Base-by-base conservation (phyloP, 1,284 basidiomycete species). In the Mrakiaceae sp. region DNA sequence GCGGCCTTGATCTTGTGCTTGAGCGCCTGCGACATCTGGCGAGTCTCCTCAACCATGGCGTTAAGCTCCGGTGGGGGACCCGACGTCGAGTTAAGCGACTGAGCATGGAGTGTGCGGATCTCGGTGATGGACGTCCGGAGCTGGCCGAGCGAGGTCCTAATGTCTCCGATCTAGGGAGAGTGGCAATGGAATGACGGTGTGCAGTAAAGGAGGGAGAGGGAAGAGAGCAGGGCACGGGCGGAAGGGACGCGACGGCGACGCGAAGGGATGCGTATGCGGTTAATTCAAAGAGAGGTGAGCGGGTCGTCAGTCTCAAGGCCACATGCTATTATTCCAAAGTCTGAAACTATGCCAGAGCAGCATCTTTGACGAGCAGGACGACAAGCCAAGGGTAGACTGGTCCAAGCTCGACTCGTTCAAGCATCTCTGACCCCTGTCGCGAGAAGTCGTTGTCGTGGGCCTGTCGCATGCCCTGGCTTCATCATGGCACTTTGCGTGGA, bases 1-100 rank as follows among this genome's bases (percentile, higher is more conserved):
- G 93, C 75, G 3, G 82, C 81, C 76, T 93, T 88, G 74, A 94
- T 83, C 62, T 88, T 81, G 64, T 82, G 82, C 77, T 91, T 91
- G 70, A 91, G 80, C 27, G 83, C 81, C 54, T 81, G 78, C 71
- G 88, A 90, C 14, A 90, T 78, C 2, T 82, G 80, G 70, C 88
- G 87, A 11, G 89, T 92, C 67, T 90, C 87, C 55, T 83, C 81
- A 16, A 91, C 82, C 60, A 93, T 81, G 83, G 48, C 88, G 87
- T 58, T 90, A 74, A 64, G 75, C 67, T 58, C 69, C 66, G 10
- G 69, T 68, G 56, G 73, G 67, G 44, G 76, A 72, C 58, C 71
- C 66, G 57, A 71, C 66, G 68, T 77, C 74, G 60, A 75, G 74
- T 51, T 75, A 72, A 52, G 73, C 71, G 75, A 76, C 62, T 48